Base-by-base conservation (phyloP, 2,329 filamentous ascomycete species). In the Pestalotiopsis sp. region DNA sequence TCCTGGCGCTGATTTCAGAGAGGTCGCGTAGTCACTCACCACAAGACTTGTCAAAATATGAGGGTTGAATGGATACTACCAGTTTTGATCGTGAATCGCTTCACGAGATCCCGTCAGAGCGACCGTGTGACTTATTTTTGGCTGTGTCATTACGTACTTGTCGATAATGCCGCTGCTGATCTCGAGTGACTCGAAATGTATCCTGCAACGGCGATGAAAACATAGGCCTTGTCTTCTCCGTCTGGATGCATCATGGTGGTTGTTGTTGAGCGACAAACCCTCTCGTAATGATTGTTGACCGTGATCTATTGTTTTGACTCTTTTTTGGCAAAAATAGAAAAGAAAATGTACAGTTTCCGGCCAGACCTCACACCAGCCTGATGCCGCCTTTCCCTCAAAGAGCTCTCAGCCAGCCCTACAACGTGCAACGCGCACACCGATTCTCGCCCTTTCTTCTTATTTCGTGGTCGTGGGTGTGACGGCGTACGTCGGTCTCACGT, bases 401-500 rank as follows among this genome's bases (percentile, higher is more conserved):
- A 27, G n/a, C 45, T n/a, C 20, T 52, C 17, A 52, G 17, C n/a
- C 31, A 27, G n/a, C n/a, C 13, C n/a, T 49, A 14, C 45, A 36
- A 36, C 7, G 0, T 23, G 6, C 45, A 52, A 20, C 17, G n/a
- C n/a, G n/a, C n/a, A 17, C 41, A 45, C 41, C n/a, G 41, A 14
- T n/a, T 49, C 17, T 9, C n/a, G 17, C 45, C 14, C 20, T 23
- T 3, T 52, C 45, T 9, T 52, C 17, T 64, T 64, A 23, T 36
- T 41, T 49, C 41, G 86, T 80, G 69, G 87, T 82, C 74, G 83
- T 80, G n/a, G 94, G 94, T 65, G 91, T 90, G 70, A 92, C 87
- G 61, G 91, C 90, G 80, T 90, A 95, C 25, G 93, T 95, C 72
- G 94, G 93, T 78, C 93, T 88, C 77, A 97, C 90, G 78, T 93